Evolutionary conservation across 805 yeast species (phyloP), one percentile per base, ranked within the genome.

Genomic region (Ogataea neopini): DNA sequence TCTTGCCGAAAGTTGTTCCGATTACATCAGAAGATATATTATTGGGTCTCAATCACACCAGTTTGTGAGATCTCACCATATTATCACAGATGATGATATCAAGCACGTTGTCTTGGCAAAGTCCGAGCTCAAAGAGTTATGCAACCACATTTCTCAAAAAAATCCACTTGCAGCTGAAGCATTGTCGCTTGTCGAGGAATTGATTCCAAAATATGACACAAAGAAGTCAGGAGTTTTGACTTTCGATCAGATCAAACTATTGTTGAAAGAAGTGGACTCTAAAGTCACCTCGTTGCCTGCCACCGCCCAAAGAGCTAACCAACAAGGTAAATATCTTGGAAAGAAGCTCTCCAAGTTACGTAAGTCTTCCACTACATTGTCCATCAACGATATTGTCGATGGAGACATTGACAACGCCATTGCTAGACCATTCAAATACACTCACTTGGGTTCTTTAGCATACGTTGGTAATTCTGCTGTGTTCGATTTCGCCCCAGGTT

Each of bases 221-320:
- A 67, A 68, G 22, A 64, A 68, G 2, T 60, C 75, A 2, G 86
- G 86, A 14, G 67, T 72, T n/a, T 64, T 84, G 43, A 70, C 73
- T 14, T 75, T 80, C 53, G 70, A 72, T 40, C 83, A 83, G 51
- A 70, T 83, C 28, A 67, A 76, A 23, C 65, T 68, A 11, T 60
- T 81, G 50, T 64, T 83, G 51, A 69, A 74, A 46, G 80, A 77
- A 46, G 76, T 81, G 22, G 86, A 83, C 59, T 72, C 80, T 14
- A 79, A 80, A 62, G 80, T 83, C 48, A 81, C 86, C 4, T 79
- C 86, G 2, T 64, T 83, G 54, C 88, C 89, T 4, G 86, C 88
- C 7, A 83, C 88, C 8, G 88, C 88, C 8, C 89, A 83, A 69
- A 73, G 88, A 48, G 88, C 88, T 2, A 73, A 77, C 53, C 89